Percentiles rank a stretch among this genome's conserved stretches.
These are phyloP conservation scores for Ochetophila trinervis DNA, from an alignment of 306 rosid species.

Conservation along the genomic window DNA sequence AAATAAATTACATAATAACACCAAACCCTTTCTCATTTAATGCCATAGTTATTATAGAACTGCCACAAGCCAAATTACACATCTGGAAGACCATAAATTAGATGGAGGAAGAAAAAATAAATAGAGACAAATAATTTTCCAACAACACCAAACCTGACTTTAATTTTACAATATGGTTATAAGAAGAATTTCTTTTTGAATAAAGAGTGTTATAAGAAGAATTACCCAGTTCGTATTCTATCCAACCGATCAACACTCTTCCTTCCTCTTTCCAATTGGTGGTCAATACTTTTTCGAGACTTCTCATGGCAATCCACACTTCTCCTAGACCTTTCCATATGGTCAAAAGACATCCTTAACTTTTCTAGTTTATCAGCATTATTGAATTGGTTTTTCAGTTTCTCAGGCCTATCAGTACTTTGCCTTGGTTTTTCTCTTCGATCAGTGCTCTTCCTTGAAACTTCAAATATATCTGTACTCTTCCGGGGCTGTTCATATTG, in stretches of 20 bases:
- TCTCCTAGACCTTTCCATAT: conserved; percentile 75
- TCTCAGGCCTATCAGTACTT: conserved; percentile 79
- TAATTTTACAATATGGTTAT: conserved; percentile 31
- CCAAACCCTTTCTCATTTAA: conserved; percentile 42
- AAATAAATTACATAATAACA: conserved; percentile 33
- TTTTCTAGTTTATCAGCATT: conserved; percentile 74
- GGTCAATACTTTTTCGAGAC: conserved; percentile 76
- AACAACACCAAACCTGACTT: conserved; percentile 44
- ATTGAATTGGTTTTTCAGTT: conserved; percentile 49
- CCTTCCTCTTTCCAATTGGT: conserved; percentile 73
- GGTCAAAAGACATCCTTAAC: conserved; percentile 62
- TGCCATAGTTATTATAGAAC: conserved; percentile 39
- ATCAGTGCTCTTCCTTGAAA: conserved; percentile 81
- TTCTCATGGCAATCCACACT: conserved; percentile 88
- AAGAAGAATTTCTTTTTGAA: background rate
- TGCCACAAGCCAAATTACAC: conserved; percentile 51
- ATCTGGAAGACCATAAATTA: conserved; percentile 40
- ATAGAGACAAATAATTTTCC: conserved; percentile 17
- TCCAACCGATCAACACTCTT: conserved; percentile 87
- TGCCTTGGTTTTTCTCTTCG: conserved; percentile 84
- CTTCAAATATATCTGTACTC: conserved; percentile 76
- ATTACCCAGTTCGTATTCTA: conserved; percentile 71
- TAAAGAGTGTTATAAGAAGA: conserved; percentile 20
- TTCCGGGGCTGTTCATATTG: conserved; percentile 79
- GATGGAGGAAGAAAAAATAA: conserved; percentile 9